Base-by-base conservation (phyloP, 768 basidiomycete species). In the Rhodosporidiobolus odoratus region DNA sequence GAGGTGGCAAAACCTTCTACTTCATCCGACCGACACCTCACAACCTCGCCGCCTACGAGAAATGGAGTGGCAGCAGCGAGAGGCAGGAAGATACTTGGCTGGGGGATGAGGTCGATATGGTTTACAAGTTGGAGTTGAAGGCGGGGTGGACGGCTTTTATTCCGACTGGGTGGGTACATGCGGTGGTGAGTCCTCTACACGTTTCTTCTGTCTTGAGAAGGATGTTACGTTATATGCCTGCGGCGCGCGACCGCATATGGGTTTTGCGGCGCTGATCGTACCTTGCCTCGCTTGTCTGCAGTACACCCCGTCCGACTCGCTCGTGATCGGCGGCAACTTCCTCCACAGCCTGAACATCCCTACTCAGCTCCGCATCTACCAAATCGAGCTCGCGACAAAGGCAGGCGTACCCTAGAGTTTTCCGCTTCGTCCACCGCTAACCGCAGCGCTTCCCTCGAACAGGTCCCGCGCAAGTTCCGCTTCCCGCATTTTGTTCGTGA, bases 241-340 rank as follows among this genome's bases (percentile, higher is more conserved):
- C n/a, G n/a, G n/a, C n/a, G n/a, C n/a, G n/a, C n/a, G n/a, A n/a
- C n/a, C n/a, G n/a, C n/a, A n/a, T n/a, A n/a, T n/a, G n/a, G n/a
- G n/a, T n/a, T n/a, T n/a, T n/a, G n/a, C n/a, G n/a, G n/a, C n/a
- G n/a, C 53, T 47, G 27, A 37, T 23, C 17, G 41, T 4, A 2
- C 21, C 8, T 10, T 12, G 0, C 16, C 68, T n/a, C n/a, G n/a
- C n/a, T 25, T 48, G 68, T 53, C 27, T n/a, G 41, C 75, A 95
- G 89, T 88, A 91, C 80, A 98, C 96, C 0, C 95, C 95, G 0
- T 80, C 84, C 40, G 93, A 99, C 78, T 89, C 94, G 7, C 83
- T 99, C 50, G 96, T 99, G 2, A 95, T 98, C 77, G 95, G 95
- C 2, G 95, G 95, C 47, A 99, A 99, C 80, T 99, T 97, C 79